phyloP scores from a whole-genome alignment of 2,329 filamentous ascomycete species.

The Talaromyces marneffei region DNA sequence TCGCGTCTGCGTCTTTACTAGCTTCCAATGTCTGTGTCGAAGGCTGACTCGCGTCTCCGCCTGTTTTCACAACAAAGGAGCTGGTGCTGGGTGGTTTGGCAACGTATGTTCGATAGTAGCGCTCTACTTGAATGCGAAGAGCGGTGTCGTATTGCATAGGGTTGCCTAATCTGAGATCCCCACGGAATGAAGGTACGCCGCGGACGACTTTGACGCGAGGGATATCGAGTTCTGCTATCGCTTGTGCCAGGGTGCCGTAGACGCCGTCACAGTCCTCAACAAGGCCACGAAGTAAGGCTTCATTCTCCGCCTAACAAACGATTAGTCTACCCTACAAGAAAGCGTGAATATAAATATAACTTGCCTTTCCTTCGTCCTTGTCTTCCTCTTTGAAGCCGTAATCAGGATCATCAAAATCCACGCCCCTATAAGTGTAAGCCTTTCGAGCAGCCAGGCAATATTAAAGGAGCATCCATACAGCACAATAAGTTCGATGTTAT shows the following conservation, averaged over 20 bases:
- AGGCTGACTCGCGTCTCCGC: slow-evolving; percentile 48
- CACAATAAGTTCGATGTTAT: slow-evolving; percentile 70
- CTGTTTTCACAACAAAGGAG: slow-evolving; percentile 58
- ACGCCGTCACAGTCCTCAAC: slow-evolving; percentile 63
- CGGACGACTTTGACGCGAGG: slow-evolving; percentile 71
- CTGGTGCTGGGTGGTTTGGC: slow-evolving; percentile 70
- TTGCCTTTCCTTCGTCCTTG: slow-evolving; percentile 66
- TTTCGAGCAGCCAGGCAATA: background rate
- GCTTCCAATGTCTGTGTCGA: slow-evolving; percentile 38
- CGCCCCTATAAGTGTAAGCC: slow-evolving; percentile 54
- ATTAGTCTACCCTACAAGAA: background rate
- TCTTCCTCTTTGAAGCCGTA: slow-evolving; percentile 89
- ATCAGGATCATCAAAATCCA: slow-evolving; percentile 88
- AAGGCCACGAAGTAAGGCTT: slow-evolving; percentile 60
- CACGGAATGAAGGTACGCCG: slow-evolving; percentile 73
- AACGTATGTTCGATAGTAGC: slow-evolving; percentile 80
- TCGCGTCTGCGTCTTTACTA: slow-evolving; percentile 15
- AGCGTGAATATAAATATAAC: background rate
- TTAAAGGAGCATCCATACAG: slow-evolving; percentile 52
- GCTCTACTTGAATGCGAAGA: slow-evolving; percentile 76
- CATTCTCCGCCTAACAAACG: slow-evolving; percentile 58
- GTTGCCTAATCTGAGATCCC: slow-evolving; percentile 73
- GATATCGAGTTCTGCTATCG: slow-evolving; percentile 69
- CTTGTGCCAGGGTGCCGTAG: slow-evolving; percentile 81
- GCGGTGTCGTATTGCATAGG: slow-evolving; percentile 66